phyloP scores from a whole-genome alignment of 2,329 filamentous ascomycete species.

The Teratosphaeriaceae sp. region DNA sequence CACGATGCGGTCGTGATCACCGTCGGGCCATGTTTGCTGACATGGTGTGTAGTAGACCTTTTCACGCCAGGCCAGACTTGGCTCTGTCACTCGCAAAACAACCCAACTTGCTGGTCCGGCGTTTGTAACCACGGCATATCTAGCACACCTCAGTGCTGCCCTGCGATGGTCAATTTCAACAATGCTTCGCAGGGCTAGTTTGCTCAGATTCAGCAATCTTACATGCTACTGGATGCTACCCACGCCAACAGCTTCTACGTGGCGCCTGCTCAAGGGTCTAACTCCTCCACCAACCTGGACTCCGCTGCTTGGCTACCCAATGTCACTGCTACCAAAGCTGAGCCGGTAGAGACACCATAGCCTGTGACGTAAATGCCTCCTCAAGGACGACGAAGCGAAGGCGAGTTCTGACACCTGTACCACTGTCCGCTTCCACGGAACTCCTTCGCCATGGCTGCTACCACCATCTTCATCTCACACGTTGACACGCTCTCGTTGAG shows the following conservation, averaged over 20 bases:
- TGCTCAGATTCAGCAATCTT: neutral
- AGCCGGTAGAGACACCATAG: neutral
- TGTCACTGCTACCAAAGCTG: neutral
- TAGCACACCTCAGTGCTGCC: neutral
- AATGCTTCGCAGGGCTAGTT: too few relatives aligned
- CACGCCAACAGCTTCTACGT: neutral
- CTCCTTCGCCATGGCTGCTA: slow-evolving; percentile 43
- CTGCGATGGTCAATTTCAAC: neutral
- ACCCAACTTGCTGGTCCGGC: slow-evolving; percentile 1
- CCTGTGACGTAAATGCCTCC: neutral
- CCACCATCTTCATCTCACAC: slow-evolving; percentile 47
- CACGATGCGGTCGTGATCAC: neutral
- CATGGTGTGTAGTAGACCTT: neutral
- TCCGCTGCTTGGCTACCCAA: neutral
- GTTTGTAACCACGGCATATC: neutral
- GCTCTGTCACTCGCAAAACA: neutral
- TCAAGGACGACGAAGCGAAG: neutral
- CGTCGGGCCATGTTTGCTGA: neutral
- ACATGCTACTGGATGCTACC: neutral
- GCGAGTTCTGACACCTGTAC: slow-evolving; percentile 58
- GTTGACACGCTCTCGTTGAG: slow-evolving; percentile 45
- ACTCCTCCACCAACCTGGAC: neutral
- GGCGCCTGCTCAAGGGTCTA: neutral
- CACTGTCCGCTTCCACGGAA: slow-evolving; percentile 48
- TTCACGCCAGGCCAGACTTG: neutral